Conservation (phyloP, 164 flowering plant genomes). For the Vitis amurensis region DNA sequence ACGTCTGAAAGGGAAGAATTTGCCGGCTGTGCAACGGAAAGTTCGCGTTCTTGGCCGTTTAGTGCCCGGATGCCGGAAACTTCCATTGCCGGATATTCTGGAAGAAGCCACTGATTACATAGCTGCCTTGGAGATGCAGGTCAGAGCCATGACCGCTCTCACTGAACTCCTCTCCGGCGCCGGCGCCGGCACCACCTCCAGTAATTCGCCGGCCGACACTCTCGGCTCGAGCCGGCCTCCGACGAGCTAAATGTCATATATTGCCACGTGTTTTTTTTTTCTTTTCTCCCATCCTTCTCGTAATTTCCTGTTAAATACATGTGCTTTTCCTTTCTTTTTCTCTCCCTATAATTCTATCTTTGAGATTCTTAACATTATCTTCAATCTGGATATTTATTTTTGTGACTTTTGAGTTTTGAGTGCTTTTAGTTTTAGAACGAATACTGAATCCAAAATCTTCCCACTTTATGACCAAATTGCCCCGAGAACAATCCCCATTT, state of each 20-base stretch:
- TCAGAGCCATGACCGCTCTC: constrained; percentile 62
- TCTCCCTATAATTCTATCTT: neutral
- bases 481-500: too few species aligned
- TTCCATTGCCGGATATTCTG: constrained; percentile 55
- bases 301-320: constrained; percentile 24
- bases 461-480: too few species aligned
- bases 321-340: constrained; percentile 1
- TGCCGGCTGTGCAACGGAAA: constrained; percentile 51
- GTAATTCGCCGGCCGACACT: neutral
- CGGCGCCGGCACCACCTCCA: constrained; percentile 1
- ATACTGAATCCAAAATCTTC: constrained; percentile 1
- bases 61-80: constrained; percentile 80
- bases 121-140: constrained; percentile 79
- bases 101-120: constrained; percentile 77
- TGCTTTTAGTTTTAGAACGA: neutral
- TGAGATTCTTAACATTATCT: too few species aligned
- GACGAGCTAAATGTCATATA: too few species aligned
- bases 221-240: too few species aligned
- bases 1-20: constrained; percentile 33
- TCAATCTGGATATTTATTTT: too few species aligned
- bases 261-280: constrained; percentile 6
- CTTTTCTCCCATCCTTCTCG: neutral
- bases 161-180: constrained; percentile 45
- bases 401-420: too few species aligned
- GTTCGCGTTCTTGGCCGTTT: constrained; percentile 59